Percentiles rank a stretch among this genome's conserved stretches.
Conservation (phyloP, 2,329 filamentous ascomycete genomes). For the Coleophoma cylindrospora region DNA sequence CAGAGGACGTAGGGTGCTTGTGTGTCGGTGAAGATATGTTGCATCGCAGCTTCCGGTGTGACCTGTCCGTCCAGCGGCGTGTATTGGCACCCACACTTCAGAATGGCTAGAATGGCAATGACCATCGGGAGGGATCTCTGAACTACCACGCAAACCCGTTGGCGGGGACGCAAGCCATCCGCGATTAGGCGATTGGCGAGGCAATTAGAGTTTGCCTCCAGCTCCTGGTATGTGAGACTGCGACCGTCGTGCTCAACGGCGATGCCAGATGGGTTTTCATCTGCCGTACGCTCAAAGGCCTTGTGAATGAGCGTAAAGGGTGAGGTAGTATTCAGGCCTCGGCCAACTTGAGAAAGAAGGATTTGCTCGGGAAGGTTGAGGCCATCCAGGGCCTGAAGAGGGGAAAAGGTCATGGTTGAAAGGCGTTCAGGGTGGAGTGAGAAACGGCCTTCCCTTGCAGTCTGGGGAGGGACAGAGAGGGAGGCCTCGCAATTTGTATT, state of each 20-base stretch:
- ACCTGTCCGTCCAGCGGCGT: conserved; percentile 53
- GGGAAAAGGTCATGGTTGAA: neutral
- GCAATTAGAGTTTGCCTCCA: conserved; percentile 35
- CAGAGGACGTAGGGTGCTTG: conserved; percentile 40
- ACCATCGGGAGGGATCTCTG: conserved; percentile 52
- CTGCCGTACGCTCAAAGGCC: conserved; percentile 27
- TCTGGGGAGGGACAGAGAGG: too few relatives aligned
- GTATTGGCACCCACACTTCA: conserved; percentile 54
- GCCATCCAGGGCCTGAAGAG: conserved; percentile 18
- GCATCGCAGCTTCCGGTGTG: conserved; percentile 41
- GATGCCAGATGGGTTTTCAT: conserved; percentile 28
- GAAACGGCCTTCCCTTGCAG: too few relatives aligned
- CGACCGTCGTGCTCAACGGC: conserved; percentile 32
- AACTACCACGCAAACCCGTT: conserved; percentile 49
- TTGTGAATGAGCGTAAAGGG: conserved; percentile 29
- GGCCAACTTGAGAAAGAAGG: conserved; percentile 23
- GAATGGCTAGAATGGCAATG: conserved; percentile 48
- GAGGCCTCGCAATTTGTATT: too few relatives aligned
- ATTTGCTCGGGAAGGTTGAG: conserved; percentile 18
- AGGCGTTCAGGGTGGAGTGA: neutral
- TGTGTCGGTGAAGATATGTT: conserved; percentile 43
- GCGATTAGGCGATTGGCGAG: conserved; percentile 34
- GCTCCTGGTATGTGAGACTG: conserved; percentile 39
- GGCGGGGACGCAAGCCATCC: conserved; percentile 35
- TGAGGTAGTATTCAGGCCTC: conserved; percentile 18